These are phyloP conservation scores for Xylariaceae sp. DNA, from an alignment of 2,329 filamentous ascomycete species.

Conservation along the genomic window DNA sequence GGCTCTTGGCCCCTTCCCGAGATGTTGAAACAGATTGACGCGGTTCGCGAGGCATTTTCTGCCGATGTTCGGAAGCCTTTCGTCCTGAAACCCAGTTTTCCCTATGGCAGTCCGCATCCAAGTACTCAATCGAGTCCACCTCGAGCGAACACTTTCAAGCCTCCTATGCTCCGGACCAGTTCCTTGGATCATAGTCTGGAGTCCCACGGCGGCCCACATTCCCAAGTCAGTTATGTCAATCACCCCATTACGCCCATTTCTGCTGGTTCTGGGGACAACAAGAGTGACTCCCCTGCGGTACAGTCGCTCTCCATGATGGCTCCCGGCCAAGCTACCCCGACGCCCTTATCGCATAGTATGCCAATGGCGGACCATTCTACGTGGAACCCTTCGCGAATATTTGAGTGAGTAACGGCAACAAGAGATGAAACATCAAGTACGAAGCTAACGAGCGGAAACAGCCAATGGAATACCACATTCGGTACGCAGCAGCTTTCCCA, in stretches of 20 bases:
- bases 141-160: slow-evolving; percentile 49
- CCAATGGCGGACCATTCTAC: slow-evolving; percentile 58
- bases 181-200: slow-evolving; percentile 54
- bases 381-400: slow-evolving; percentile 86
- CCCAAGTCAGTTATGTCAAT: slow-evolving; percentile 62
- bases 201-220: slow-evolving; percentile 45
- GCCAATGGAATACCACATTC: slow-evolving; percentile 95
- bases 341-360: slow-evolving; percentile 50
- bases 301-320: slow-evolving; percentile 70
- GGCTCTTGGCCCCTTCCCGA: slow-evolving; percentile 83
- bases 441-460: slow-evolving; percentile 33
- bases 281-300: slow-evolving; percentile 71
- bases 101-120: slow-evolving; percentile 73
- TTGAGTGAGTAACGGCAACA: slow-evolving; percentile 64
- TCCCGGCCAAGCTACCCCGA: slow-evolving; percentile 50
- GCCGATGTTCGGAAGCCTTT: slow-evolving; percentile 81
- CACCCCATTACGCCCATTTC: slow-evolving; percentile 80
- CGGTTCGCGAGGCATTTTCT: slow-evolving; percentile 85
- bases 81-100: slow-evolving; percentile 81
- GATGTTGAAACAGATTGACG: slow-evolving; percentile 84
- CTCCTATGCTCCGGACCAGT: slow-evolving; percentile 38
- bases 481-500: slow-evolving; percentile 59
- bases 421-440: neutral
- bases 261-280: slow-evolving; percentile 65
- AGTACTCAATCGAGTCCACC: slow-evolving; percentile 61